A percentile compares a stretch with the other conserved stretches of the same genome.
Conservation (phyloP, 2,329 filamentous ascomycete species). For the Colletotrichum euphorbiae region DNA sequence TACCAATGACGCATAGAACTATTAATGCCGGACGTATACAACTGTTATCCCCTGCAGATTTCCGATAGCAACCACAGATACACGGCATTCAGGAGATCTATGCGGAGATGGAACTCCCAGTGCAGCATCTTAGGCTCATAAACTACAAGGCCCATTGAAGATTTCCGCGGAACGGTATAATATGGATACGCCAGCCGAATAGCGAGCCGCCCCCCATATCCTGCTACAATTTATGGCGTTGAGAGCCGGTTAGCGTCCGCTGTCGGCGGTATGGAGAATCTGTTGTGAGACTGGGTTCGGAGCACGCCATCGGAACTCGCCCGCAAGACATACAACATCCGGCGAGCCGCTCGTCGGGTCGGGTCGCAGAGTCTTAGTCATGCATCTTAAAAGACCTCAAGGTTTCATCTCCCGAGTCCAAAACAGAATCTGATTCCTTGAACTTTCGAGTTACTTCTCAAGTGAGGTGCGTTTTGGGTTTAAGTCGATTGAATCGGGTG, state of each 20-base stretch:
- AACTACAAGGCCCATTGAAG: no score
- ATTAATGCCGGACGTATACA: no score
- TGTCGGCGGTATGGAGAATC: neutral
- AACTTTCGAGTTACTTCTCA: no score
- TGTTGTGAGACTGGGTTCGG: constrained; percentile 19
- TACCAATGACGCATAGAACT: no score
- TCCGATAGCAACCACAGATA: no score
- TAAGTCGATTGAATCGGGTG: neutral
- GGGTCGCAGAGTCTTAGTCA: neutral
- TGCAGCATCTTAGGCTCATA: neutral
- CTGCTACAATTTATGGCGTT: no score
- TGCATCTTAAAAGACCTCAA: neutral
- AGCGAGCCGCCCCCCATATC: no score
- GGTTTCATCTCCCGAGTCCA: neutral
- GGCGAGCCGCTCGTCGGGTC: constrained; percentile 4
- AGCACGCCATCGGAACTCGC: constrained; percentile 36
- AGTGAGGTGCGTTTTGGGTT: neutral
- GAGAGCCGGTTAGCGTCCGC: neutral
- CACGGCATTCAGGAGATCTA: no score
- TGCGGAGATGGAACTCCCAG: no score
- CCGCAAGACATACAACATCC: constrained; percentile 1
- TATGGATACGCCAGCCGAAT: no score
- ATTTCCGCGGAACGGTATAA: no score
- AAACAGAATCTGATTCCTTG: neutral
- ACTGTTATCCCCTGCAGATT: no score